Evolutionary conservation across 2,329 filamentous ascomycete species (phyloP), one percentile per base, ranked within the genome.

Genomic region (Hypoxylon sp.): DNA sequence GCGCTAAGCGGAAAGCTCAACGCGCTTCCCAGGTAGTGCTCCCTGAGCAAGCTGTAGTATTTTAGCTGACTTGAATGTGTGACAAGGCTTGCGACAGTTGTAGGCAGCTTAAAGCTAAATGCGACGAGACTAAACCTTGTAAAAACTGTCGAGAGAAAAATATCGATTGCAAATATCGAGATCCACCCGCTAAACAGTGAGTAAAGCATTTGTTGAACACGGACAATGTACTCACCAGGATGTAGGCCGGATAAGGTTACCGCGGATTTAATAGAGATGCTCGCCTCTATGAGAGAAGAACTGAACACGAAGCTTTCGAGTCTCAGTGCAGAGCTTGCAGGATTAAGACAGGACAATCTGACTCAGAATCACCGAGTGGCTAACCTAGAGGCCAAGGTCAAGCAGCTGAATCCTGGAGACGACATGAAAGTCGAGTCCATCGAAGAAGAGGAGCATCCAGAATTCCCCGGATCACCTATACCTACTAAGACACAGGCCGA

Each of bases 121-220:
- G 94, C 78, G 93, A 97, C 74, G 94, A 97, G 82, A 90, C 90
- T 10, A 90, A 91, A 71, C 94, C 92, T 1, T 91, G 92, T 74
- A 95, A 93, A 76, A 93, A 91, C 74, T 99, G 96, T 79, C 91
- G 91, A 74, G 94, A 98, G 73, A 97, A 97, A 77, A 90, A 87
- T 71, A 86, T 93, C 32, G 86, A 90, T 58, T 99, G 93, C 82
- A 90, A 93, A 79, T 98, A 98, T 79, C 90, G 94, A 71, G 94
- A 98, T 76, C 91, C 96, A 5, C 92, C 93, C 21, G 93, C 93
- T 14, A 96, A 97, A 76, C 95, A 97, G 93, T 97, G 85, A 78
- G 91, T 83, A 38, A 57, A 48, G 19, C 34, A 34, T 30, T 53
- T 36, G 6, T n/a, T 13, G 14, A 13, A 60, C 13, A 23, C 11